Evolutionary conservation across 306 rosid genomes (phyloP), one percentile per base, ranked within the genome.

Genomic region (Quercus cerris): DNA sequence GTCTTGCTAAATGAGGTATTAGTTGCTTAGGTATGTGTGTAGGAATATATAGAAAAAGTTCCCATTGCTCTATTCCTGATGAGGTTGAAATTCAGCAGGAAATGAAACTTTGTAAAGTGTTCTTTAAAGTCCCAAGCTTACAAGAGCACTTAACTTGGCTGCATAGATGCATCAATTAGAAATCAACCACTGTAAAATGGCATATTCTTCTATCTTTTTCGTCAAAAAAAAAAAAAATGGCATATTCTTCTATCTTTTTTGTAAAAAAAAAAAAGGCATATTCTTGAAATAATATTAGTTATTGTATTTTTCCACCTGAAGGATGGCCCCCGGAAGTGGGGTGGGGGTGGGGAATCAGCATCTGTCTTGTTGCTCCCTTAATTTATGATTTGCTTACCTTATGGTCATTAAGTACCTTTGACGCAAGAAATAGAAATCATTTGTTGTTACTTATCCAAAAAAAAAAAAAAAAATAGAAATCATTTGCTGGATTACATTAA

Each of bases 1-100:
- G 41, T 71, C 71, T 76, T 79, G 71, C 56, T 84, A 49, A 56
- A 62, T 71, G 30, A 59, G 77, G 44, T 33, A 18, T 61, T 55
- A 46, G 30, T 44, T 25, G 20, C 57, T 75, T 64, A 54, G 27
- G 49, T 78, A 71, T 63, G 46, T 19, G 73, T 71, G 28, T 13
- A 28, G 52, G 22, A 46, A 79, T 80, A 67, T 63, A 67, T 66
- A 59, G 33, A 62, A 62, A 25, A 62, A 13, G 19, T 61, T 27
- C 17, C 17, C 8, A 11, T 30, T 64, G 58, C 68, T 46, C 51
- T 38, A 64, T 6, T 61, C 41, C 46, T 15, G 38, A 52, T 58
- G 33, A 33, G 62, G 44, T 54, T 80, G 15, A 33, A 38, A 64
- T 59, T 59, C 31, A 59, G 18, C 33, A 9, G 3, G 15, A 10